Evolutionary conservation across 2,329 filamentous ascomycete species (phyloP), one percentile per base, ranked within the genome.

Genomic region (Ceratocystis lukuohia): DNA sequence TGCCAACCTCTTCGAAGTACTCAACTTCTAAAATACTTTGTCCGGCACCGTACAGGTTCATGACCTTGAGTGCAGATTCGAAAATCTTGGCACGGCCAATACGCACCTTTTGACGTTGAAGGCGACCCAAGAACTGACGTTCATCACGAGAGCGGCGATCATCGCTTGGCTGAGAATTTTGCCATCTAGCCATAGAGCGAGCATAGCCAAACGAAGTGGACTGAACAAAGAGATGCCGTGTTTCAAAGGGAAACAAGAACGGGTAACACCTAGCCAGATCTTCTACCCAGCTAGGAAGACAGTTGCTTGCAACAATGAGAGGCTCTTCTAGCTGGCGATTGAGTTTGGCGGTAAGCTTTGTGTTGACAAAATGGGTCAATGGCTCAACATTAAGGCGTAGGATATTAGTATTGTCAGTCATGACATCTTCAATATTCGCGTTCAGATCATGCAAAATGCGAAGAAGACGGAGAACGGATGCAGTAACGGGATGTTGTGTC

Each of bases 171-270:
- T 96, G 91, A 1, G 89, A 86, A 72, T 90, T 96, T 76, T 97
- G 94, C 95, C 95, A 99, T 74, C 93, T 85, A 68, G 88, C 88
- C 94, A 99, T 97, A 20, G 94, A 96, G 69, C 94, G 85, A 53
- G 93, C 93, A 78, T 99, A 99, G 25, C 94, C 94, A 73, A 99
- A 99, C 0, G 94, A 96, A 0, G 95, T 99, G 1, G 93, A 99
- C 76, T 97, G 94, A 44, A 99, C 78, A 81, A 99, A 99, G 46
- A 99, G 80, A 75, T 99, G 93, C 12, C 94, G 86, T 0, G 94
- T 97, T 79, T 99, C 94, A 72, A 99, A 99, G 1, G 94, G 94
- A 74, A 99, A 99, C 12, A 99, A 79, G 81, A 99, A 99, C 0
- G 94, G 93, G 74, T 96, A 99, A 1, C 95, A 80, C 44, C 94